Evolutionary conservation across 331 rosid species (phyloP), one percentile per base, ranked within the genome.

Genomic region (Ulmus americana): DNA sequence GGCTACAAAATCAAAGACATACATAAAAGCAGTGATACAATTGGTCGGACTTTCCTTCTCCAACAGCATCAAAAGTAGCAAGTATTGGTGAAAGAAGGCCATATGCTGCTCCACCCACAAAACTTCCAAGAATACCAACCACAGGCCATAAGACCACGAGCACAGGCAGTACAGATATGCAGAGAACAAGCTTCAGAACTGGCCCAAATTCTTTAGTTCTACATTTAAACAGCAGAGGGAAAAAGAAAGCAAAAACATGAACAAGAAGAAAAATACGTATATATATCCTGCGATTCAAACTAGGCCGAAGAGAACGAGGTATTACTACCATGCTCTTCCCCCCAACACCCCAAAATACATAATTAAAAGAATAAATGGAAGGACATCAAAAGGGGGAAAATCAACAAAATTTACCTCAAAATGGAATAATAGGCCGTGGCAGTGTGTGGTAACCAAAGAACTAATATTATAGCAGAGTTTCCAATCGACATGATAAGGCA

Each of bases 141-240:
- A 79, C 67, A 2, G 92, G 99, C 88, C 84, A 94, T 51, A 51
- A 62, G 67, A 84, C 71, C 84, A 90, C 71, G 71, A 78, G 77
- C 64, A 10, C 55, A 0, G 99, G 99, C 8, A 94, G 81, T 46
- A 85, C 83, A 59, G 64, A 81, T 54, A 81, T 58, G 83, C 90
- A 85, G 81, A 79, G 76, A 63, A 82, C 78, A 61, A 84, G 57
- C 85, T 90, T 94, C 82, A 94, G 70, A 74, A 78, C 68, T 5
- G 97, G 95, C 48, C 99, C 97, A 39, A 85, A 68, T 71, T 63
- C 80, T 76, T 83, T 81, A 51, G 96, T 84, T 54, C 99, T 94
- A 85, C 61, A 54, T 20, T 68, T 59, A 68, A 53, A 44, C 1
- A 46, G 39, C 1, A 16, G 6, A 15, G 1, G 7, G 45, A 56